Percentiles rank a stretch among this genome's conserved stretches.
Conservation (phyloP, 2,329 filamentous ascomycete genomes). For the Talaromyces verruculosus region DNA sequence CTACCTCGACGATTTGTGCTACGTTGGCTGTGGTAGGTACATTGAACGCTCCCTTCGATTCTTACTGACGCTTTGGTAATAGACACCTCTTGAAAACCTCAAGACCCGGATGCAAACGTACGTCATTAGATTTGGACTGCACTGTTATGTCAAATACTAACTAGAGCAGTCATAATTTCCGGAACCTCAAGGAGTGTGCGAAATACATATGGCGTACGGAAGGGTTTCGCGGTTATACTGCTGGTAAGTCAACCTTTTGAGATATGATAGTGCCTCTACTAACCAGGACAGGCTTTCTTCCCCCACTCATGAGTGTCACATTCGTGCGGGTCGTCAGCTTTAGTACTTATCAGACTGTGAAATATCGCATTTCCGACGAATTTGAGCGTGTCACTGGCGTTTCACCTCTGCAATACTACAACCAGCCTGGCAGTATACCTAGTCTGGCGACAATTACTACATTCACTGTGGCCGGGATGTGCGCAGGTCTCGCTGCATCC, state of each 20-base stretch:
- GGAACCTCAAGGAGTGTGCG: slow-evolving; percentile 43
- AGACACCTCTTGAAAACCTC: slow-evolving; percentile 51
- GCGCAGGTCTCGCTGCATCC: slow-evolving; percentile 44
- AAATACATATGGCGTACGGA: slow-evolving; percentile 50
- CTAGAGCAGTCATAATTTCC: slow-evolving; percentile 44
- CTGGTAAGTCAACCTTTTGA: slow-evolving; percentile 36
- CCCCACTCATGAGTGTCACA: slow-evolving; percentile 48
- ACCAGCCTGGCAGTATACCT: slow-evolving; percentile 44
- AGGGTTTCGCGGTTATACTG: slow-evolving; percentile 49
- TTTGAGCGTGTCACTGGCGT: slow-evolving; percentile 43
- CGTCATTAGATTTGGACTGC: slow-evolving; percentile 23
- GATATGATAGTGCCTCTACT: not conserved
- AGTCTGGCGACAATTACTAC: slow-evolving; percentile 44
- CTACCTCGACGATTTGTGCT: slow-evolving; percentile 45
- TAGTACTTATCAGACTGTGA: slow-evolving; percentile 47
- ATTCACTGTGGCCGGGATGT: slow-evolving; percentile 44
- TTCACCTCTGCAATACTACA: slow-evolving; percentile 43
- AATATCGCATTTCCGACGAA: slow-evolving; percentile 42
- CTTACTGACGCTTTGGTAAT: slow-evolving; percentile 9
- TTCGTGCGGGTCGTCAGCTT: slow-evolving; percentile 48
- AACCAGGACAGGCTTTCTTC: slow-evolving; percentile 39
- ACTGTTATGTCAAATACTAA: slow-evolving; percentile 13
- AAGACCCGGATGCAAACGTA: slow-evolving; percentile 54
- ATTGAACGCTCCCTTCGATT: not conserved
- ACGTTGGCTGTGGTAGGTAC: slow-evolving; percentile 47